Evolutionary conservation across 805 yeast species (phyloP), one percentile per base, ranked within the genome.

Genomic region (Myxozyma nipponensis): DNA sequence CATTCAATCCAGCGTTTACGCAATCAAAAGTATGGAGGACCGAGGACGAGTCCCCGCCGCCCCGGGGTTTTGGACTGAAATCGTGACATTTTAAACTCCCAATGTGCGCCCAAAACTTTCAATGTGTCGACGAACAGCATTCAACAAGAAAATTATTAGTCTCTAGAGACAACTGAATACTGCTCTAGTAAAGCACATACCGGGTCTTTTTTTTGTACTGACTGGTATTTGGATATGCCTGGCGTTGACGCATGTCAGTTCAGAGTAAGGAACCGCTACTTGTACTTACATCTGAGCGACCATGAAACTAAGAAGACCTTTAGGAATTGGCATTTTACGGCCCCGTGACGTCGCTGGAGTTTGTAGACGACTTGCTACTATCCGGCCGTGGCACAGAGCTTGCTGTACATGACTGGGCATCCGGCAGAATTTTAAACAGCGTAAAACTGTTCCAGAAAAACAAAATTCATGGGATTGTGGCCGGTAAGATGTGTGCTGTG

Each of bases 401-500:
- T 47, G 76, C 78, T 57, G 67, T 81, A 1, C 83, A 78, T 64
- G 71, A 77, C 54, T 72, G 78, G 62, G 62, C 58, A 15, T 62
- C 70, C 0, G 71, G 72, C 3, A 47, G 62, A 21, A 64, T 77
- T 19, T 24, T 79, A 2, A 66, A 63, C 48, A 63, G 69, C 19
- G 67, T 69, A 36, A 72, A 73, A 46, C 66, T 86, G 1, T 85
- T 91, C 64, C 65, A 67, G n/a, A 72, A 81, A 47, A 86, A 87
- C 67, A 90, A 88, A 63, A 81, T 91, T 34, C 97, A 91, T 64
- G 85, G 87, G n/a, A 78, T 91, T 28, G 66, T 74, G 2, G 64
- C 79, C 3, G 38, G 44, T 32, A 42, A 23, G 23, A 47, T 58
- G 21, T 39, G 41, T 6, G 66, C 64, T 3, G 46, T n/a, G 34